These are phyloP conservation scores for Diplocarpon mali DNA, from an alignment of 2,329 filamentous ascomycete genomes.

Conservation along the genomic window DNA sequence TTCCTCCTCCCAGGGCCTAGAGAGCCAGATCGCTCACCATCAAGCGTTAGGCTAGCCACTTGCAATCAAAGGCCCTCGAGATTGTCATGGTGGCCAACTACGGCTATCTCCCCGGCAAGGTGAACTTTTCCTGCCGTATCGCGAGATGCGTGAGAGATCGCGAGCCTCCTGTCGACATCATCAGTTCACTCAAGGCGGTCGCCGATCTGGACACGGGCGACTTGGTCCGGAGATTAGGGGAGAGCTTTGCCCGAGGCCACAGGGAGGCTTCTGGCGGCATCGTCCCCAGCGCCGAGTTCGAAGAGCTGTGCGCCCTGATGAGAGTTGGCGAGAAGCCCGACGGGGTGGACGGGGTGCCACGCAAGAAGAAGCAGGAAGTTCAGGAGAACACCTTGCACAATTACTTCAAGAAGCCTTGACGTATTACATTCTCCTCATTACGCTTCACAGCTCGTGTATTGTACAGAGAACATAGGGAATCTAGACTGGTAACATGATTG, in stretches of 20 bases:
- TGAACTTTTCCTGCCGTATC: constrained; percentile 58
- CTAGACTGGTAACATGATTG: constrained; percentile 11
- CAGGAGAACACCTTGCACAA: constrained; percentile 44
- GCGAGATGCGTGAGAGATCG: constrained; percentile 42
- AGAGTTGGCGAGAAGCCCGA: constrained; percentile 43
- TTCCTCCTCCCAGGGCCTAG: not conserved
- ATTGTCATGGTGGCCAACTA: constrained; percentile 57
- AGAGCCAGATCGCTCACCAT: not conserved
- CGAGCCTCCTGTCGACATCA: constrained; percentile 51
- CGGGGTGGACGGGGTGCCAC: constrained; percentile 27
- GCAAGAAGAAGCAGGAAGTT: constrained; percentile 28
- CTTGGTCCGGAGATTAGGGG: constrained; percentile 40
- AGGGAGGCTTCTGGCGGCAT: constrained; percentile 58
- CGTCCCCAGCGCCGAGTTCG: constrained; percentile 48
- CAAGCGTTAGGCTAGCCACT: constrained; percentile 35
- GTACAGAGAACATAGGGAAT: not conserved
- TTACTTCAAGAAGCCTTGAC: constrained; percentile 37
- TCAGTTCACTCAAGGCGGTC: constrained; percentile 42
- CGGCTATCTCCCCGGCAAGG: constrained; percentile 49
- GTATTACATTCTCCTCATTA: too few species aligned
- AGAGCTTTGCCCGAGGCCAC: constrained; percentile 55
- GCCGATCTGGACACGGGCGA: constrained; percentile 33
- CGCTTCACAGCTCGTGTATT: too few species aligned
- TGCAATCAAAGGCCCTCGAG: constrained; percentile 47
- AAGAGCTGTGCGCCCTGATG: constrained; percentile 50